Conservation (phyloP, 225 moss, liverwort and hornwort genomes). For the Sphagnum contortum region DNA sequence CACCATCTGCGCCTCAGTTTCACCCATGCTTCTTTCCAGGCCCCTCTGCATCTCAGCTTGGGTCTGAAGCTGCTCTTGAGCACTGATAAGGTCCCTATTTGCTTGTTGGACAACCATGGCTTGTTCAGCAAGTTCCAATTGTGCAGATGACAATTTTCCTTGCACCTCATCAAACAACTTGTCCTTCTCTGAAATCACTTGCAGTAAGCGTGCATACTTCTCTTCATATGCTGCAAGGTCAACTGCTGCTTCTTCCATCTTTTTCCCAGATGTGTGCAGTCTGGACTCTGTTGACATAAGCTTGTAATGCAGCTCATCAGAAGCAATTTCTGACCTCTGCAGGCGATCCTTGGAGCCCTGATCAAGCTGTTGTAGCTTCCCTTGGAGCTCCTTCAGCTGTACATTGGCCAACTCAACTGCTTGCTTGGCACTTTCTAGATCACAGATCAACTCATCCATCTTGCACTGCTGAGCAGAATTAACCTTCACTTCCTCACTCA, state of each 20-base stretch:
- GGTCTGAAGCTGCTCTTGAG: slow-evolving; percentile 41
- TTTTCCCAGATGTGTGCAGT: slow-evolving; percentile 34
- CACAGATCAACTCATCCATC: slow-evolving; percentile 49
- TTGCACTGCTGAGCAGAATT: slow-evolving; percentile 27
- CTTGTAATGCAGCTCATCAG: slow-evolving; percentile 24
- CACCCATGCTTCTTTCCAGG: slow-evolving; percentile 33
- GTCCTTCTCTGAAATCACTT: slow-evolving; percentile 40
- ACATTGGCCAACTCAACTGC: slow-evolving; percentile 30
- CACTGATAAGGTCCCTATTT: slow-evolving; percentile 27
- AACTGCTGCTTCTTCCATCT: slow-evolving; percentile 21
- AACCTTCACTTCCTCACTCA: slow-evolving; percentile 29
- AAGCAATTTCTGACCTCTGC: slow-evolving; percentile 20
- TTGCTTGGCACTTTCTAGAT: slow-evolving; percentile 50
- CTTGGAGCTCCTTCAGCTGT: slow-evolving; percentile 42
- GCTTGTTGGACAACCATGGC: slow-evolving; percentile 27
- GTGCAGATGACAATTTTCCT: slow-evolving; percentile 16
- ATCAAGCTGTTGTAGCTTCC: slow-evolving; percentile 53
- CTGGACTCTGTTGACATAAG: slow-evolving; percentile 20
- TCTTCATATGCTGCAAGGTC: slow-evolving; percentile 33
- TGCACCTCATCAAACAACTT: slow-evolving; percentile 38
- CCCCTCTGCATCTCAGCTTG: slow-evolving; percentile 30
- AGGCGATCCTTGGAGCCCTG: slow-evolving; percentile 39
- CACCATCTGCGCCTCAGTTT: slow-evolving; percentile 23
- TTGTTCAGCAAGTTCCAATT: slow-evolving; percentile 24
- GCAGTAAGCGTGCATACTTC: slow-evolving; percentile 33